Conservation (phyloP, 2,329 filamentous ascomycete species). For the Pyrenophora seminiperda region DNA sequence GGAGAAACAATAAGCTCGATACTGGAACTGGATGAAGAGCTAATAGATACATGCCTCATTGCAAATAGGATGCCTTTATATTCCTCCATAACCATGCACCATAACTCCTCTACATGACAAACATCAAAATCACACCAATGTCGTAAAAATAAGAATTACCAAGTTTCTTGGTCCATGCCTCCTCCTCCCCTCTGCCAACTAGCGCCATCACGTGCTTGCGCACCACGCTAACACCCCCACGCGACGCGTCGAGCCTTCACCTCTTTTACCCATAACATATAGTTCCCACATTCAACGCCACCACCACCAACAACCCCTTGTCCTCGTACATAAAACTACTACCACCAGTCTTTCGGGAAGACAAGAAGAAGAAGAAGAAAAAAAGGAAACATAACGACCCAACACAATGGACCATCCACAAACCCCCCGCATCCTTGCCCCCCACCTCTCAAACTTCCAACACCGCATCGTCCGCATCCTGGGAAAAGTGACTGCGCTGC, state of each 20-base stretch:
- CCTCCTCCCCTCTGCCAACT: too few relatives aligned
- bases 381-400: neutral
- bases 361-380: too few relatives aligned
- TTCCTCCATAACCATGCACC: too few relatives aligned
- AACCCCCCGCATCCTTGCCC: conserved; percentile 81
- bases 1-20: too few relatives aligned
- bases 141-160: too few relatives aligned
- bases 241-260: conserved; percentile 16
- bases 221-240: conserved; percentile 9
- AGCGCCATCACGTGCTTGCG: conserved; percentile 15
- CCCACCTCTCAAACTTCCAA: conserved; percentile 76
- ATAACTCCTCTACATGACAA: too few relatives aligned
- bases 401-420: conserved; percentile 42
- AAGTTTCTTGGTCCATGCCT: too few relatives aligned
- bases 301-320: neutral
- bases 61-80: too few relatives aligned
- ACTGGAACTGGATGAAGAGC: too few relatives aligned
- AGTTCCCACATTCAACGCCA: neutral
- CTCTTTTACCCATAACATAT: neutral
- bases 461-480: conserved; percentile 78
- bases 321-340: neutral
- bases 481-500: conserved; percentile 81
- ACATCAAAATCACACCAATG: too few relatives aligned
- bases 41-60: too few relatives aligned
- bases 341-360: neutral